phyloP scores from a whole-genome alignment of 805 yeast genomes.

The Saccharomycopsis fibuligera region DNA sequence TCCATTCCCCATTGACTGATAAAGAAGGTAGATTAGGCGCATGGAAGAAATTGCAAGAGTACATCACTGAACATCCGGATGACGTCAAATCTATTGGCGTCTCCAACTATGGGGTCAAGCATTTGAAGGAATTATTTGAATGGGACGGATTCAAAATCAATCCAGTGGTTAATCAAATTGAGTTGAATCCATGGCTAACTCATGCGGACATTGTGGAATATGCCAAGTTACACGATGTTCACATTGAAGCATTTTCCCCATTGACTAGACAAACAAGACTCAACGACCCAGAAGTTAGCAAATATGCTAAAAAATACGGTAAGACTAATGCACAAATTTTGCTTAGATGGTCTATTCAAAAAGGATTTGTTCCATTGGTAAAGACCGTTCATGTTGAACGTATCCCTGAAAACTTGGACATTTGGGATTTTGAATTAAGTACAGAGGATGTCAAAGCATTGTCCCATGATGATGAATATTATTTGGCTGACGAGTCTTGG shows the following conservation, averaged over 20 bases:
- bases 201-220: constrained; percentile 37
- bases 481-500: constrained; percentile 25
- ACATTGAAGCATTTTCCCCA: constrained; percentile 58
- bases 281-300: constrained; percentile 64
- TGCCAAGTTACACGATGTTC: constrained; percentile 40
- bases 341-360: constrained; percentile 52
- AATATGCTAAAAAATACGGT: constrained; percentile 93
- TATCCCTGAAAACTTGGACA: constrained; percentile 36
- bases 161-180: constrained; percentile 53
- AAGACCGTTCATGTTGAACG: constrained; percentile 36
- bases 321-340: constrained; percentile 45
- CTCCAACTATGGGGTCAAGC: constrained; percentile 60
- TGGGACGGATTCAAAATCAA: constrained; percentile 47
- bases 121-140: constrained; percentile 50
- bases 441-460: constrained; percentile 32
- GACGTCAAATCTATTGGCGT: constrained; percentile 69
- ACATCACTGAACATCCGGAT: constrained; percentile 38
- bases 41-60: constrained; percentile 69
- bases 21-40: constrained; percentile 45
- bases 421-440: constrained; percentile 36
- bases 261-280: constrained; percentile 48
- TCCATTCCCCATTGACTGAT: constrained; percentile 55
- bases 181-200: constrained; percentile 46
- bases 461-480: constrained; percentile 30
- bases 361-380: constrained; percentile 51